Evolutionary conservation across 2,329 filamentous ascomycete species (phyloP).

Genomic region (Cercospora sp.): DNA sequence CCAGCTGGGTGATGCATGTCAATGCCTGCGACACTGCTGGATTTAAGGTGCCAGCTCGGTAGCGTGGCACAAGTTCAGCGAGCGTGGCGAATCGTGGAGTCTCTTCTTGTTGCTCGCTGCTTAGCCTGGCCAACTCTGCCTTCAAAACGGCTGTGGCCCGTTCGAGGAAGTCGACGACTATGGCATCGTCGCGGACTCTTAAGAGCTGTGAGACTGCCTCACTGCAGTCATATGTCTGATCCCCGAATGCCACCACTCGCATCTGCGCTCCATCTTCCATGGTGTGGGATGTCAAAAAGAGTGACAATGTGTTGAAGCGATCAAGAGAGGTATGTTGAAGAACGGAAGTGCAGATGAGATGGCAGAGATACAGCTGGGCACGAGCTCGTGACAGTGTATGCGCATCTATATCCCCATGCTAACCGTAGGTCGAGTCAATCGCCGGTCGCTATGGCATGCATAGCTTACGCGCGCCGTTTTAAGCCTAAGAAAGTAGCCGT

Average conservation of each 20-base stretch:
- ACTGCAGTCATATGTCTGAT: constrained; percentile 29
- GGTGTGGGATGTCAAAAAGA: constrained; percentile 2
- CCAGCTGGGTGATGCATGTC: constrained; percentile 26
- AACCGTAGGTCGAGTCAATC: background rate
- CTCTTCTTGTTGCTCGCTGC: constrained; percentile 18
- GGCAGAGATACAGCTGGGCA: background rate
- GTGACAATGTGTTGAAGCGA: constrained; percentile 5
- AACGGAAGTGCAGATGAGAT: background rate
- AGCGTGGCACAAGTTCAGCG: constrained; percentile 18
- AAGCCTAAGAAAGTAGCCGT: background rate
- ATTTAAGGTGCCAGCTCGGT: constrained; percentile 21
- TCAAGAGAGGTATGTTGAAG: constrained; percentile 2
- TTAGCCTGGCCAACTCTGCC: constrained; percentile 18
- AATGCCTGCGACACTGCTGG: constrained; percentile 26
- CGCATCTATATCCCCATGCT: constrained; percentile 1
- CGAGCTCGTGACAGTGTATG: background rate
- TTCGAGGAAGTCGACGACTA: constrained; percentile 25
- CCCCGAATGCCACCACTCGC: constrained; percentile 26
- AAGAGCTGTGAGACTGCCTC: constrained; percentile 20
- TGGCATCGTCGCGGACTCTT: constrained; percentile 15
- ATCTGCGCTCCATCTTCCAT: constrained; percentile 11
- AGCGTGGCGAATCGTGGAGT: constrained; percentile 18
- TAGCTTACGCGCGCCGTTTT: background rate
- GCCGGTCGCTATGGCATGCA: background rate
- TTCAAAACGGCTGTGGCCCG: constrained; percentile 17